Conservation (phyloP, 495 filamentous ascomycete genomes). For the Mytilinidion resinicola region DNA sequence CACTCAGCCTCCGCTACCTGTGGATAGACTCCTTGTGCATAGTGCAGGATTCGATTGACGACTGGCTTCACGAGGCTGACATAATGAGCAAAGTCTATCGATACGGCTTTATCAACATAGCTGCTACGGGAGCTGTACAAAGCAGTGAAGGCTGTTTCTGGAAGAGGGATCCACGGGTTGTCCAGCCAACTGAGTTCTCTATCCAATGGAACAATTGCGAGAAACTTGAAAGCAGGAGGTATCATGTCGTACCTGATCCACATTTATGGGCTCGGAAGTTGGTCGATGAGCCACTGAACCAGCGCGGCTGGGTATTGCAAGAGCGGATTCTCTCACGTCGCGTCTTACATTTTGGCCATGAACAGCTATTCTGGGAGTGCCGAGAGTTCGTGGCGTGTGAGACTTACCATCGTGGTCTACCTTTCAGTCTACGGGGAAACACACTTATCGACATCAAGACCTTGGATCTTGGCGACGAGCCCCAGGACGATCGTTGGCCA, state of each 20-base stretch:
- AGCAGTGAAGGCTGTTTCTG: not conserved
- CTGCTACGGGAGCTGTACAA: not conserved
- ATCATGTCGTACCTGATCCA: not conserved
- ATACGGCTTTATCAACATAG: not conserved
- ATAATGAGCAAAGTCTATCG: not conserved
- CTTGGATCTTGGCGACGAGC: no score
- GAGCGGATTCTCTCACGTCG: constrained; percentile 3
- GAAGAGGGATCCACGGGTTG: not conserved
- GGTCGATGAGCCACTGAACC: not conserved
- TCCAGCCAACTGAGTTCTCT: not conserved
- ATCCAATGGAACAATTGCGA: not conserved
- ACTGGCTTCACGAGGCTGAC: not conserved
- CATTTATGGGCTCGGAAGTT: not conserved
- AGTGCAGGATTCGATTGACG: not conserved
- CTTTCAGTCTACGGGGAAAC: no score
- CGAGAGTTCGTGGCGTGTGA: not conserved
- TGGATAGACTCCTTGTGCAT: constrained; percentile 2
- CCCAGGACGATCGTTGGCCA: no score
- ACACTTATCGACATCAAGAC: no score
- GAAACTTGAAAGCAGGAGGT: no score
- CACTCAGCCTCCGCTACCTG: not conserved
- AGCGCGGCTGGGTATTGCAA: constrained; percentile 1
- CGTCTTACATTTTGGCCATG: not conserved
- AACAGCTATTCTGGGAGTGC: not conserved
- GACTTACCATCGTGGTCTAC: not conserved